Evolutionary conservation across 495 filamentous ascomycete species (phyloP), one percentile per base, ranked within the genome.

Genomic region (Pseudomonodictys pantanalensis): DNA sequence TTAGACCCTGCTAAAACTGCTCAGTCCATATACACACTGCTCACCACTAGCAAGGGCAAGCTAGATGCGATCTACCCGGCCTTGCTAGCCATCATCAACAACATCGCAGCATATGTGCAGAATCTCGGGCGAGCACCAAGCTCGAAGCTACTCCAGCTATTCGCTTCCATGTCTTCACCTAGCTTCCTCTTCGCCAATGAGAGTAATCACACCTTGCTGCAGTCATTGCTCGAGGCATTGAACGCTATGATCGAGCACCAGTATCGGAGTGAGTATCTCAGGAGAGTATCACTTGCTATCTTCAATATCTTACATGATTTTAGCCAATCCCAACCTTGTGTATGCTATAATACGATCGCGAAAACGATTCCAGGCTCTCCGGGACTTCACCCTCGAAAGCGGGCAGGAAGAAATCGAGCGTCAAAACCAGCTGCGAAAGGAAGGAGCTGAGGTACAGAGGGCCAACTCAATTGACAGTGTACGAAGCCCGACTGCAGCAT

Each of bases 161-260:
- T 92, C 73, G 84, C 86, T 17, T 93, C 88, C 1, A 96, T 97
- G 90, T 96, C 93, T 6, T 88, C 93, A 0, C 95, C 95, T 1
- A 88, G 85, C 24, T 99, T 97, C 72, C 76, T 99, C n/a, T 76
- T 99, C 20, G 89, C 91, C 4, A 99, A 97, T 67, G 95, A 99
- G 58, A 89, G 81, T 12, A 99, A 99, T 57, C 89, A 99, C 57
- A 73, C 75, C 29, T 81, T 97, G 25, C 77, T 99, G 24, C 80
- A 83, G 18, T 91, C 92, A 0, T 73, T 99, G 29, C 78, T 99
- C 11, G 91, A 96, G 69, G 89, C 90, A 2, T 86, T 99, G 69
- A 97, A 96, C 68, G 82, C 91, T 2, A 87, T 97, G 26, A 78
- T 97, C 32, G 93, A 99, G 75, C 89, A 97, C 71, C 87, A 96